Conservation (phyloP, 192 early-diverging fungal genomes). For the Linnemannia zychae region DNA sequence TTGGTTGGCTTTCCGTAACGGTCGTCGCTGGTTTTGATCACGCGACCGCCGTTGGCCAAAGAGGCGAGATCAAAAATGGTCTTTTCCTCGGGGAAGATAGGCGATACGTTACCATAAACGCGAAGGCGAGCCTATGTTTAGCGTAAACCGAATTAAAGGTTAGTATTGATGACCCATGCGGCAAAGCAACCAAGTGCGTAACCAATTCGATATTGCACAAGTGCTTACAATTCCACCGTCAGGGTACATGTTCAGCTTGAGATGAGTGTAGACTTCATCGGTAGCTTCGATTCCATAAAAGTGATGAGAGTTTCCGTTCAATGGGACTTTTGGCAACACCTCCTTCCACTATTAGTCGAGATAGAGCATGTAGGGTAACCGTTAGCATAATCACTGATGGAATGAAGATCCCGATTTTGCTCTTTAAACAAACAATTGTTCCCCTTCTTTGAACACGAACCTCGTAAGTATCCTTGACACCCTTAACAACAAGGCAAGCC, state of each 20-base stretch:
- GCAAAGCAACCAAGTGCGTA: not conserved
- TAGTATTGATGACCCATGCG: conserved; percentile 4
- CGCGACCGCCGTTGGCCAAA: conserved; percentile 75
- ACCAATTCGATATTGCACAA: conserved; percentile 17
- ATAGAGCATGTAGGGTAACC: not conserved
- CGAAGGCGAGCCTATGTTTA: conserved; percentile 77
- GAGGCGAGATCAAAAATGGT: conserved; percentile 74
- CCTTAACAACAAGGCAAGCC: conserved; percentile 64
- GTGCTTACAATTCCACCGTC: conserved; percentile 79
- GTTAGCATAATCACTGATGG: conserved; percentile 57
- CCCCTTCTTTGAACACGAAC: conserved; percentile 4
- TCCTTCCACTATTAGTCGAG: conserved; percentile 49
- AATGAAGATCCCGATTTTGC: conserved; percentile 52
- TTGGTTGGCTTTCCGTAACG: conserved; percentile 87
- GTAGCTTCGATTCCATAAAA: conserved; percentile 70
- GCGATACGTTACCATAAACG: conserved; percentile 80
- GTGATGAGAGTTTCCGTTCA: conserved; percentile 82
- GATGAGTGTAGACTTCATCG: conserved; percentile 70
- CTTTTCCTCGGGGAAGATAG: conserved; percentile 64
- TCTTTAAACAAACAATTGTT: no score
- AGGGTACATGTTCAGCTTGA: conserved; percentile 84
- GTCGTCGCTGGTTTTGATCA: conserved; percentile 79
- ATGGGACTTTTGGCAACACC: conserved; percentile 78
- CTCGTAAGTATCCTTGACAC: conserved; percentile 58
- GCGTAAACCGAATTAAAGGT: conserved; percentile 60